Evolutionary conservation across 805 yeast genomes (phyloP), one percentile per base, ranked within the genome.

Genomic region (Candida sithepensis): DNA sequence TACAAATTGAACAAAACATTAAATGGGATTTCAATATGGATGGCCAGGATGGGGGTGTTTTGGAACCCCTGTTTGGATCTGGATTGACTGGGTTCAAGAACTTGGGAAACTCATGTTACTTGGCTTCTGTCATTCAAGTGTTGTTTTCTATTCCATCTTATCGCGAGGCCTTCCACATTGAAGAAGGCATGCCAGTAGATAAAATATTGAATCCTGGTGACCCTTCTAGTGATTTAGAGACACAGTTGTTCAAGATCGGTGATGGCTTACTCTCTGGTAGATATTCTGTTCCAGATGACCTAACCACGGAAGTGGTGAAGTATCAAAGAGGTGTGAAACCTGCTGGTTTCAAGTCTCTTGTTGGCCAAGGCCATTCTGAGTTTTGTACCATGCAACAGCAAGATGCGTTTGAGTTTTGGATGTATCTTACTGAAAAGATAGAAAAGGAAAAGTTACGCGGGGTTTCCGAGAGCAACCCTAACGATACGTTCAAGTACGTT

Each of bases 11-110:
- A 62, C 97, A 91, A 61, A 94, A 94, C 64, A 61, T 89, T 67
- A 85, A 84, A 55, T 94, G 97, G 97, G 96, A 92, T 53, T 94
- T 94, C 68, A 80, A 82, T 50, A 79, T 91, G 79, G 82, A 82
- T 14, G 82, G 83, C 43, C 78, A 81, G 1, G 71, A 81, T 50
- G 97, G 97, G 33, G 78, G 76, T 40, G 75, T 75, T 41, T 69
- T 86, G 45, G 58, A 64, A 12, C 88, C 88, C 2, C 70, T 92
- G 1, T 81, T 75, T 62, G 99, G 98, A 0, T 71, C 81, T 6
- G 87, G 81, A 0, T 70, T 86, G 28, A 88, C 96, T 0, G 99
- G 99, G 0, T 68, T 94, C 61, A 81, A 85, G 56, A 94, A 94
- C 60, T 69, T 94, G 53, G 99, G 99, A 2, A 94, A 94, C 59